Percentiles rank a stretch among this genome's conserved stretches.
phyloP scores from a whole-genome alignment of 805 yeast genomes.

The Ogataea siamensis region DNA sequence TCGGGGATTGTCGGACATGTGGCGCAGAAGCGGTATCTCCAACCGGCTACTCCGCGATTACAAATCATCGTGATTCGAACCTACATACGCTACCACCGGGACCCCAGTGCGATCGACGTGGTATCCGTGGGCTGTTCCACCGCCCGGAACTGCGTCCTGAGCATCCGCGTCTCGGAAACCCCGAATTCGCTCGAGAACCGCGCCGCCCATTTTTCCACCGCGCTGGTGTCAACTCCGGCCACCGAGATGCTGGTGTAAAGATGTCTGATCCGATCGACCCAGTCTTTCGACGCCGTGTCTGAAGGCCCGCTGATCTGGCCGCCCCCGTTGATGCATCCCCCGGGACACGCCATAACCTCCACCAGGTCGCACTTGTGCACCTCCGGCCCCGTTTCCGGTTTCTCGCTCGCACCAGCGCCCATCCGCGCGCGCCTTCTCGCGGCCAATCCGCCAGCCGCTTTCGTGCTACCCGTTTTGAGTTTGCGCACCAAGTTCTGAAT shows the following conservation, averaged over 20 bases:
- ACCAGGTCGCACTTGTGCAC: conserved; percentile 73
- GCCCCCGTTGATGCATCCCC: conserved; percentile 97
- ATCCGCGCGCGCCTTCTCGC: conserved; percentile 45
- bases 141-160: conserved; percentile 45
- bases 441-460: conserved; percentile 33
- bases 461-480: conserved; percentile 44
- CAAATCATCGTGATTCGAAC: conserved; percentile 1
- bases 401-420: conserved; percentile 7
- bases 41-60: conserved; percentile 4
- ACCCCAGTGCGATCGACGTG: conserved; percentile 47
- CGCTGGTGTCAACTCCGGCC: neutral
- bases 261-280: conserved; percentile 40
- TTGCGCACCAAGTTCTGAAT: conserved; percentile 91
- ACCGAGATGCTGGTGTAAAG: conserved; percentile 37
- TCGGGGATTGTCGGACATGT: conserved; percentile 15
- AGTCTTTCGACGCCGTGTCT: conserved; percentile 37
- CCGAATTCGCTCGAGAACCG: conserved; percentile 34
- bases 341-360: conserved; percentile 98
- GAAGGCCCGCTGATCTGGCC: conserved; percentile 68
- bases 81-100: conserved; percentile 45
- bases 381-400: conserved; percentile 42
- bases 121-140: conserved; percentile 53
- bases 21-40: conserved; percentile 17
- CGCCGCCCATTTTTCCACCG: conserved; percentile 34
- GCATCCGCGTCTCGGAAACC: conserved; percentile 35